phyloP scores from a whole-genome alignment of 192 early-diverging fungal genomes.

The Lobosporangium transversale region DNA sequence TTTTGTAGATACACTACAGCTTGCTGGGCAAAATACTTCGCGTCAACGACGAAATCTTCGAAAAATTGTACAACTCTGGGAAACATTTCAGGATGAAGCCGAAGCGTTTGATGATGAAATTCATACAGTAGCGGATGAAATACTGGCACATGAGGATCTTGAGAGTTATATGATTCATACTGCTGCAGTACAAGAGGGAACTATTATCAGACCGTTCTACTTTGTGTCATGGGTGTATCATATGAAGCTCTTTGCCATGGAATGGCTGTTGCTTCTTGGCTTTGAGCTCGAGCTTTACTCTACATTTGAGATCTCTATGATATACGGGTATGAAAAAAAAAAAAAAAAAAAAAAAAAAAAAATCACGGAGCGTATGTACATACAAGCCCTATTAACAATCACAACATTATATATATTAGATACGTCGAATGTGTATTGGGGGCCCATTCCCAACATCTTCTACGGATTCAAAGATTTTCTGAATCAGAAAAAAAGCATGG shows the following conservation, averaged over 20 bases:
- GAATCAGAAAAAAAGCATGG: slow-evolving; percentile 3
- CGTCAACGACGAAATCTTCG: slow-evolving; percentile 67
- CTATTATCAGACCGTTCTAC: slow-evolving; percentile 55
- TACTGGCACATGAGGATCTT: not conserved
- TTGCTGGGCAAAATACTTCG: slow-evolving; percentile 69
- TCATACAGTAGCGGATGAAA: slow-evolving; percentile 12
- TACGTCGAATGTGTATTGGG: slow-evolving; percentile 50
- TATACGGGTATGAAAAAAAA: slow-evolving; percentile 62
- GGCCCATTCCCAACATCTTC: slow-evolving; percentile 45
- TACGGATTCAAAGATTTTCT: slow-evolving; percentile 16
- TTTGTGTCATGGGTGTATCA: slow-evolving; percentile 75
- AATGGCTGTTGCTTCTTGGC: slow-evolving; percentile 64
- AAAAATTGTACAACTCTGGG: slow-evolving; percentile 69
- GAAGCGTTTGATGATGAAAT: slow-evolving; percentile 33
- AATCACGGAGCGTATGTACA: no score
- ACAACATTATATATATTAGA: no score
- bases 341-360: no score
- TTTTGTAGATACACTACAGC: slow-evolving; percentile 61
- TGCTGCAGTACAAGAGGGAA: not conserved
- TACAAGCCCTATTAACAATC: no score
- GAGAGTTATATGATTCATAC: not conserved
- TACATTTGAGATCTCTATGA: slow-evolving; percentile 68
- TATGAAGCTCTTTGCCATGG: slow-evolving; percentile 66
- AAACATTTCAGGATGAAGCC: slow-evolving; percentile 64
- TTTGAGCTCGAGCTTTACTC: slow-evolving; percentile 78